Conservation (phyloP, 345 rosid species). For the Toxicodendron radicans region DNA sequence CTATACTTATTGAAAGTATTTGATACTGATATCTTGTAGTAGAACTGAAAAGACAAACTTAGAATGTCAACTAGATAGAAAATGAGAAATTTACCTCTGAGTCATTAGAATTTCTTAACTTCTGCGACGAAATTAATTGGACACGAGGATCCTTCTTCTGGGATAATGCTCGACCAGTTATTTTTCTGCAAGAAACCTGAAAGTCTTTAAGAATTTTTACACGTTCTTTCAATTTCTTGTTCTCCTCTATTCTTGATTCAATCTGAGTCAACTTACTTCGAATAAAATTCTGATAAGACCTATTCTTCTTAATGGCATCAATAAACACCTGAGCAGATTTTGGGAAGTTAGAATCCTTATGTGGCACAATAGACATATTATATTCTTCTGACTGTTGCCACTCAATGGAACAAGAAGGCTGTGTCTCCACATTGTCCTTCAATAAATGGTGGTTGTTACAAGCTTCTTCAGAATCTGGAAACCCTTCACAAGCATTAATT, state of each 20-base stretch:
- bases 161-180: conserved; percentile 60
- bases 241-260: conserved; percentile 84
- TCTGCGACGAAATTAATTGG: conserved; percentile 59
- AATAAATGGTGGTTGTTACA: conserved; percentile 18
- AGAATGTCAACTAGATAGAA: background rate
- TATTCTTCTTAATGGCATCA: conserved; percentile 79
- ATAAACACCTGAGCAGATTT: conserved; percentile 65
- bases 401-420: conserved; percentile 26
- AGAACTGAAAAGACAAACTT: background rate
- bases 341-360: conserved; percentile 53
- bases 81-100: conserved; percentile 49
- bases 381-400: conserved; percentile 32
- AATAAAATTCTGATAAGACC: conserved; percentile 73
- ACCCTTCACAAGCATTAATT: conserved; percentile 43
- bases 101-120: conserved; percentile 35
- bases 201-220: conserved; percentile 69
- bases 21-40: background rate
- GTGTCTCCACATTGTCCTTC: conserved; percentile 34
- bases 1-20: background rate
- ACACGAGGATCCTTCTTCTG: conserved; percentile 76
- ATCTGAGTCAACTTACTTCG: conserved; percentile 62
- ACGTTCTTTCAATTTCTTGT: conserved; percentile 68
- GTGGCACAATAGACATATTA: conserved; percentile 30
- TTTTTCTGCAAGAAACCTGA: conserved; percentile 67
- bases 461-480: conserved; percentile 35